phyloP scores from a whole-genome alignment of 1,284 basidiomycete genomes.

The Fomitopsis schrenkii region DNA sequence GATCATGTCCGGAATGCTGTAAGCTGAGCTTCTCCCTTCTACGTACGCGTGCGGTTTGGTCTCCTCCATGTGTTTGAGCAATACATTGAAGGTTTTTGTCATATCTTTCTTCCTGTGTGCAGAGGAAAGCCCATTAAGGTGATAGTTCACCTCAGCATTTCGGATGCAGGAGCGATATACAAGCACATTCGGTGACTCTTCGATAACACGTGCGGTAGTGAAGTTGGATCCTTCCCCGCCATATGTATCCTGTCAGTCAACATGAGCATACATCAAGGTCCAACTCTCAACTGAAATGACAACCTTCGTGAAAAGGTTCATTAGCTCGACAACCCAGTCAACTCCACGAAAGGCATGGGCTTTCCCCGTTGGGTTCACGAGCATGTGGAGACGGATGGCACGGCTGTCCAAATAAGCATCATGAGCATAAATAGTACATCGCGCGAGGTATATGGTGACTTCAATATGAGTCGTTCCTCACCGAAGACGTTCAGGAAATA shows the following conservation, averaged over 20 bases:
- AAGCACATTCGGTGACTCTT: background rate
- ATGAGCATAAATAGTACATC: background rate
- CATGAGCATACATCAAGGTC: too few species aligned
- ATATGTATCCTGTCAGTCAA: background rate
- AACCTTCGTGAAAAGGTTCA: constrained; percentile 13
- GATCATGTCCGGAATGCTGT: too few species aligned
- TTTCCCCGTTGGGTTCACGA: constrained; percentile 23
- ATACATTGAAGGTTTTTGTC: background rate
- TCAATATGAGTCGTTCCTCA: background rate
- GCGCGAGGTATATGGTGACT: background rate
- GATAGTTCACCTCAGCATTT: background rate
- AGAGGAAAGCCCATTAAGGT: background rate
- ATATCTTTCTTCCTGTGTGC: background rate
- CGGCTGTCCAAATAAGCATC: constrained; percentile 4
- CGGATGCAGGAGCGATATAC: background rate
- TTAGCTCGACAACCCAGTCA: constrained; percentile 22
- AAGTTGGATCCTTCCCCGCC: background rate
- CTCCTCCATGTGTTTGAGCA: background rate
- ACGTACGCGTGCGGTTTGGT: background rate
- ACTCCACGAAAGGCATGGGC: constrained; percentile 14
- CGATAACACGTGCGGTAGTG: background rate
- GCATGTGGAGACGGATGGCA: constrained; percentile 20
- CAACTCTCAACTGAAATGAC: too few species aligned
- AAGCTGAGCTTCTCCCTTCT: background rate
- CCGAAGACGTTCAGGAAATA: constrained; percentile 13